Conservation (phyloP, 192 early-diverging fungal genomes). For the Phycomyces nitens region DNA sequence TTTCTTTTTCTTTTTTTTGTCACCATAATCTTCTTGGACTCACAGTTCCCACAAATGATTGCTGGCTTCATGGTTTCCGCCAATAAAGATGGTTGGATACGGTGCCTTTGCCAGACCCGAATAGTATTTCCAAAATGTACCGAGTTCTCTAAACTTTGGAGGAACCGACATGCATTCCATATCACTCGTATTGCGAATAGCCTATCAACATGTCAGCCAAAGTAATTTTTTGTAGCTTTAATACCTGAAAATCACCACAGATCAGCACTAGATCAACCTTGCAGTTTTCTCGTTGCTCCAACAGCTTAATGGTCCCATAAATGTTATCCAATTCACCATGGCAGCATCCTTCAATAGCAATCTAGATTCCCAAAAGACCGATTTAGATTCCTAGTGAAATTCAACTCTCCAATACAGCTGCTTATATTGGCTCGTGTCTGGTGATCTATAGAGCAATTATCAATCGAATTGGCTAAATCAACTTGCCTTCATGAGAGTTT, state of each 20-base stretch:
- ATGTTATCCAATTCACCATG: constrained; percentile 93
- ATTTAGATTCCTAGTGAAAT: no score
- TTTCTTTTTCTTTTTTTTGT: neutral
- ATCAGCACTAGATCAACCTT: constrained; percentile 90
- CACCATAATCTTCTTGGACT: constrained; percentile 13
- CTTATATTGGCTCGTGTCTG: no score
- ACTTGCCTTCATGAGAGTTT: neutral
- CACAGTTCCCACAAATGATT: constrained; percentile 95
- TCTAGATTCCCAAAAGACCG: constrained; percentile 28
- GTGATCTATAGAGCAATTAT: no score
- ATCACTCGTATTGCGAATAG: constrained; percentile 82
- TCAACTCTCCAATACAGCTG: no score
- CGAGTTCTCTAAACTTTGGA: constrained; percentile 77
- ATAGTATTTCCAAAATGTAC: constrained; percentile 94
- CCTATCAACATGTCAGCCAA: constrained; percentile 32
- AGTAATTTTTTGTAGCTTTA: no score
- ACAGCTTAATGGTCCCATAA: constrained; percentile 63
- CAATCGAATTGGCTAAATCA: neutral
- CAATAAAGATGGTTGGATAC: constrained; percentile 90
- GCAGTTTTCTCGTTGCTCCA: constrained; percentile 58
- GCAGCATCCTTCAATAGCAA: constrained; percentile 96
- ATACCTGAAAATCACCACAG: constrained; percentile 97
- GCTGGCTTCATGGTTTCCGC: constrained; percentile 97
- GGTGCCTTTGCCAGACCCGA: constrained; percentile 75
- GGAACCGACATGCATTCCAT: constrained; percentile 81